A percentile compares a stretch with the other conserved stretches of the same genome.
Conservation (phyloP, 2,329 filamentous ascomycete genomes). For the Cladosporium sp. region DNA sequence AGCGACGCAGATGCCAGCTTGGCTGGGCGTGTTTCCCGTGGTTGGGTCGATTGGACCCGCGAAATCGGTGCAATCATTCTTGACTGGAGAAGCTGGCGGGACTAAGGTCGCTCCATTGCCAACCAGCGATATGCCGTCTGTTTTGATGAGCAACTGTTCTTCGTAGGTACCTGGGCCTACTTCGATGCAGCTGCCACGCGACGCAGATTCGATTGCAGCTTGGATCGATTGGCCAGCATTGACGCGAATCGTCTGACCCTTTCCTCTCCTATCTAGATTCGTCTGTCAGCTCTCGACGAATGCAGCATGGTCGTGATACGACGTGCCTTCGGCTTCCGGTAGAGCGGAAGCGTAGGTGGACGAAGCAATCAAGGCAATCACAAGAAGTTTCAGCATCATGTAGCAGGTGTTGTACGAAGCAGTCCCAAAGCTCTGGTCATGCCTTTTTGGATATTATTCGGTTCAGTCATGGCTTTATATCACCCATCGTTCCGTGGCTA, state of each 20-base stretch:
- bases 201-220: conserved; percentile 28
- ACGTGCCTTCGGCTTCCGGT: conserved; percentile 1
- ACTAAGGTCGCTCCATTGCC: conserved; percentile 26
- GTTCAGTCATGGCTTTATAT: neutral
- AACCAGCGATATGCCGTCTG: conserved; percentile 32
- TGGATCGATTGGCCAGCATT: conserved; percentile 25
- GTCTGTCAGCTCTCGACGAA: neutral
- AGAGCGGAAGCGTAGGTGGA: neutral
- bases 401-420: neutral
- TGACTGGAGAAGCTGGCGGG: conserved; percentile 21
- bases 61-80: conserved; percentile 33
- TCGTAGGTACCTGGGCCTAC: conserved; percentile 32
- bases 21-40: conserved; percentile 1
- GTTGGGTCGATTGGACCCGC: conserved; percentile 17
- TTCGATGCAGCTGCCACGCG: conserved; percentile 29
- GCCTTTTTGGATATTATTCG: neutral
- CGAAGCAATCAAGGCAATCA: neutral
- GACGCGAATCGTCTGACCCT: conserved; percentile 7
- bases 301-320: neutral
- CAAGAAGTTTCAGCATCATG: conserved; percentile 1
- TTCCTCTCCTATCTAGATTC: neutral
- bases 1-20: conserved; percentile 35
- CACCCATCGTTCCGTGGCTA: neutral
- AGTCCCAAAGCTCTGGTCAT: neutral
- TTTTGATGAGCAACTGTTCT: conserved; percentile 36